A percentile compares a stretch with the other conserved stretches of the same genome.
These are phyloP conservation scores for Ceratobasidium sp. DNA, from an alignment of 1,284 basidiomycete species.

Conservation along the genomic window DNA sequence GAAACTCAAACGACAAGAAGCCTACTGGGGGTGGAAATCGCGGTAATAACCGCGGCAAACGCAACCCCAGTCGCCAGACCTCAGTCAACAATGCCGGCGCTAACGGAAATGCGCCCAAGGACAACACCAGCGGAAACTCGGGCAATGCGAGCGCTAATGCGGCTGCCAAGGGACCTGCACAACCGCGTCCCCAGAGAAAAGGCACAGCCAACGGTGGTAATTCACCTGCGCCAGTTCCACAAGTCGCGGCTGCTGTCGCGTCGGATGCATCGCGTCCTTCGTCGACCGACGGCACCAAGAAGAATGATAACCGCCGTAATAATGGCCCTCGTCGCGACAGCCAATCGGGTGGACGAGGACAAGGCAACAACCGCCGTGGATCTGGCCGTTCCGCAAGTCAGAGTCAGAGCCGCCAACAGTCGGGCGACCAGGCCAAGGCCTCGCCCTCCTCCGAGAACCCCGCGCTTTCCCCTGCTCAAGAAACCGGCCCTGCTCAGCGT, in stretches of 20 bases:
- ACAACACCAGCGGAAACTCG: constrained; percentile 4
- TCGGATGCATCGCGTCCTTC: constrained; percentile 40
- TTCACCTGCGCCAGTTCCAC: constrained; percentile 33
- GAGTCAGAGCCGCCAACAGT: constrained; percentile 37
- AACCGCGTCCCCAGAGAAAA: constrained; percentile 35
- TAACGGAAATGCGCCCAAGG: constrained; percentile 36
- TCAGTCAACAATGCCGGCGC: constrained; percentile 17
- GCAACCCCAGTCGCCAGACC: constrained; percentile 8
- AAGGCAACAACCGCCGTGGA: constrained; percentile 34
- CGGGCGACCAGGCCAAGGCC: constrained; percentile 37
- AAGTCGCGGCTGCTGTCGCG: constrained; percentile 38
- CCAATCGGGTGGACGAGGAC: constrained; percentile 32
- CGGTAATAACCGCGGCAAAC: constrained; percentile 33
- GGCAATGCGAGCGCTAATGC: constrained; percentile 20
- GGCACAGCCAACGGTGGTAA: constrained; percentile 27
- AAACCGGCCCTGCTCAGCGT: constrained; percentile 68
- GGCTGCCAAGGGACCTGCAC: constrained; percentile 19
- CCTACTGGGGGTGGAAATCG: constrained; percentile 28
- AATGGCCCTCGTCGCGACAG: constrained; percentile 33
- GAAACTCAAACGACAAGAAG: constrained; percentile 34
- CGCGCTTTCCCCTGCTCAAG: constrained; percentile 52
- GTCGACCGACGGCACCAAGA: constrained; percentile 41
- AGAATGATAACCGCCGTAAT: constrained; percentile 34
- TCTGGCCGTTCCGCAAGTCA: constrained; percentile 23
- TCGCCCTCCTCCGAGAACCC: constrained; percentile 36